Base-by-base conservation (phyloP, 2,329 filamentous ascomycete genomes). In the Fusarium sterilihyphosum region DNA sequence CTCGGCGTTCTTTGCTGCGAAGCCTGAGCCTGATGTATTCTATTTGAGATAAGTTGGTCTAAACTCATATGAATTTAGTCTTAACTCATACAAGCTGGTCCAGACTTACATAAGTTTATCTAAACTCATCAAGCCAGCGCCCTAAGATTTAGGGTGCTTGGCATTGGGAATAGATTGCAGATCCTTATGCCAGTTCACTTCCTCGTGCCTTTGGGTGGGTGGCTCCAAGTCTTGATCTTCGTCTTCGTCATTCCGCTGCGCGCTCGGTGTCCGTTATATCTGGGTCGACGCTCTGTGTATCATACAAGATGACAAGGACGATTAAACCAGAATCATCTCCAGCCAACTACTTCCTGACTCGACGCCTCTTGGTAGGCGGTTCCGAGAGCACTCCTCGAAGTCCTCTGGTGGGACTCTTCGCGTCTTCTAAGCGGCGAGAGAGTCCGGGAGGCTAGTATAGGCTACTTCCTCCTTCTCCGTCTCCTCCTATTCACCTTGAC, bases 221-320 rank as follows among this genome's bases (percentile, higher is more conserved):
- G 33, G 33, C 33, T 35, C 33, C 33, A 16, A 35, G 33, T 35
- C 33, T 33, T 33, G 33, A 33, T 33, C 33, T 16, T 35, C 33
- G 33, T 35, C 33, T 35, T 16, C 33, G 1, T 35, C 33, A 35
- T 35, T 35, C 13, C 33, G 13, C 33, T 35, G 13, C 33, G 33
- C 33, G 9, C 56, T 66, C 2, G 70, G 57, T 4, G 17, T 73
- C 4, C 57, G 70, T 1, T 73, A 73, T 3, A 43, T 73, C 24
- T 73, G 70, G 70, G 49, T 73, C 7, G 71, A 73, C 9, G 47
- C 70, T 5, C 33, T 73, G 3, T 70, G 61, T 14, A 73, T 73
- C 24, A 41, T 10, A 6, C 70, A 73, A 31, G 70, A 73, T 38
- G 57, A 66, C 8, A 22, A 56, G 8, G n/a, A 62, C 3, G 65